These are phyloP conservation scores for Aspergillus novoparasiticus DNA, from an alignment of 2,329 filamentous ascomycete genomes.

Conservation along the genomic window DNA sequence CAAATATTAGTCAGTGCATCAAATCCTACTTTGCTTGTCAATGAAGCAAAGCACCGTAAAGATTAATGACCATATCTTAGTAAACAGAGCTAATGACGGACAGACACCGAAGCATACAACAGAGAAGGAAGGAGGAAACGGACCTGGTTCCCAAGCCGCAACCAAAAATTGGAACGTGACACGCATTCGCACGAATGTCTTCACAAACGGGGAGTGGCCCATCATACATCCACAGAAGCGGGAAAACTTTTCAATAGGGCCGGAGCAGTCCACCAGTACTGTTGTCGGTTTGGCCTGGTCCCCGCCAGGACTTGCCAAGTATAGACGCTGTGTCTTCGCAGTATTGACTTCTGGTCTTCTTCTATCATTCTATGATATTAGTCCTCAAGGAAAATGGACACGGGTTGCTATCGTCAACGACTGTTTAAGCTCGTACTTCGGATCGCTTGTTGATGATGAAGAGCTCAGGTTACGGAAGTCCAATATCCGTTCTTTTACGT, in stretches of 20 bases:
- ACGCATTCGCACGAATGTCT: conserved; percentile 54
- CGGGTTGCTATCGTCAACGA: conserved; percentile 58
- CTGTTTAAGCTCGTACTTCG: conserved; percentile 46
- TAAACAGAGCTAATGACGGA: conserved; percentile 17
- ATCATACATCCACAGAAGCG: conserved; percentile 50
- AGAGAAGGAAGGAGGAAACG: conserved; percentile 20
- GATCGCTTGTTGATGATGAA: conserved; percentile 20
- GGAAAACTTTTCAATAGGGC: conserved; percentile 57
- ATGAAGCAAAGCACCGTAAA: neutral
- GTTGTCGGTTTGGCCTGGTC: conserved; percentile 60
- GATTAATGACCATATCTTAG: conserved; percentile 7
- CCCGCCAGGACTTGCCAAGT: conserved; percentile 56
- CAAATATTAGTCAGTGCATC: conserved; percentile 50
- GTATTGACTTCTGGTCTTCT: conserved; percentile 60
- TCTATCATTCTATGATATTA: conserved; percentile 59
- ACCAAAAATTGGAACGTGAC: conserved; percentile 38
- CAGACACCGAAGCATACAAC: conserved; percentile 30
- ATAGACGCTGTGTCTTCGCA: conserved; percentile 57
- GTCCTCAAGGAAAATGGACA: conserved; percentile 52
- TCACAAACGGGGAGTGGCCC: conserved; percentile 54
- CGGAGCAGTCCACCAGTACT: conserved; percentile 58
- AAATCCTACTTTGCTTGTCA: conserved; percentile 9
- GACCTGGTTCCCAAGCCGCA: conserved; percentile 26
- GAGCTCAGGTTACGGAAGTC: conserved; percentile 30
- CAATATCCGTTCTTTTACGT: conserved; percentile 46